Evolutionary conservation across 2,329 filamentous ascomycete genomes (phyloP).

Genomic region (Cytospora mali): DNA sequence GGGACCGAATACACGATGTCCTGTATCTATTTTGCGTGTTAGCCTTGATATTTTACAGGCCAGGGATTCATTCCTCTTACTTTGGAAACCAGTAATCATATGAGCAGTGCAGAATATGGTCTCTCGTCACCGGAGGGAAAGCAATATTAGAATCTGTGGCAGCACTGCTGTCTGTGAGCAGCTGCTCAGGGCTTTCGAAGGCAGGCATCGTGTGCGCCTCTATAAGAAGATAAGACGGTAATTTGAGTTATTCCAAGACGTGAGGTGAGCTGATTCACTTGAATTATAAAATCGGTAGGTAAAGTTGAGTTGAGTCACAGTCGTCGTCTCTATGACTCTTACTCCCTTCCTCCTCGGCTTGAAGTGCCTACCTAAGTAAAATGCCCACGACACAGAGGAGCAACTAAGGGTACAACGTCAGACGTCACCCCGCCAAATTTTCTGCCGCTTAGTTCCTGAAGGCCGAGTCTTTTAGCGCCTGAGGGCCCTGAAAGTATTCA

Average conservation of each 20-base stretch:
- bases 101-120: conserved; percentile 92
- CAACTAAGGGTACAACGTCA: conserved; percentile 17
- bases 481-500: neutral
- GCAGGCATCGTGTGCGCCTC: conserved; percentile 37
- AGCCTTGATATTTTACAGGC: conserved; percentile 4
- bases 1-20: conserved; percentile 79
- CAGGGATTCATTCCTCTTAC: conserved; percentile 43
- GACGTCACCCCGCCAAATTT: conserved; percentile 21
- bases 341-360: neutral
- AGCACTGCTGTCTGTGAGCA: conserved; percentile 29
- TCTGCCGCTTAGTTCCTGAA: conserved; percentile 9
- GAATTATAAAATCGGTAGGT: neutral
- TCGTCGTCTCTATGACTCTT: conserved; percentile 17
- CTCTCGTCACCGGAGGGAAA: conserved; percentile 82
- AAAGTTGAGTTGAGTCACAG: conserved; percentile 17
- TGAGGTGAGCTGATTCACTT: neutral
- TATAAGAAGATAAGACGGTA: neutral
- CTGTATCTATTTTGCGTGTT: conserved; percentile 62
- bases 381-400: neutral
- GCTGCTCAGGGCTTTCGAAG: conserved; percentile 30
- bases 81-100: conserved; percentile 89
- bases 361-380: too few species aligned
- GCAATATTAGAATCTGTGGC: conserved; percentile 47
- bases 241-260: neutral
- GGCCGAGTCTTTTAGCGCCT: neutral